Evolutionary conservation across 192 early-diverging fungal species (phyloP), one percentile per base, ranked within the genome.

Genomic region (Backusella morwellensis): DNA sequence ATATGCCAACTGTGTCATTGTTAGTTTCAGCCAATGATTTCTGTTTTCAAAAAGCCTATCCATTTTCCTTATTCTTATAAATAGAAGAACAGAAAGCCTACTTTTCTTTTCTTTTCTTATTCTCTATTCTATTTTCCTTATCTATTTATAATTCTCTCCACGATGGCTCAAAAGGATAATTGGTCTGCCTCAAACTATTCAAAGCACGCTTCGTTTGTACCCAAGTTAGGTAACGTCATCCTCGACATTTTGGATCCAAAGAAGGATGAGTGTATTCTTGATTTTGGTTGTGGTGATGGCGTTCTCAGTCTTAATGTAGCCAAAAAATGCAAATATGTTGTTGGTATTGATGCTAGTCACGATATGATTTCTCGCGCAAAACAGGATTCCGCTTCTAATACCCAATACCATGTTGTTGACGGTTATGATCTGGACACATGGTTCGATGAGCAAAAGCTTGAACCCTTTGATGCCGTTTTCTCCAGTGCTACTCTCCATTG

Each of bases 401-500:
- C 50, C 9, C 6, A n/a, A 21, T 84, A 81, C 21, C 76, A 69
- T 21, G 89, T 91, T n/a, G 78, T 87, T 35, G 86, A 92, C 76
- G 88, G 90, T 0, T 86, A 88, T 50, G 83, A 83, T 29, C 70
- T 93, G 15, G 21, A 47, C 1, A 75, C 38, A 29, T 85, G 84
- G 73, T 66, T 83, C 29, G 77, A 82, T 8, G 42, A 85, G 17
- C 68, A 70, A 70, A 68, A 86, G 15, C 72, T 80, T 21, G 75
- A 83, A 54, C n/a, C 78, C 15, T 92, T 93, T 82, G 92, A 93
- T 77, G 87, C 86, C 0, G 90, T 93, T 0, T 92, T 93, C 78
- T 89, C 90, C 1, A 92, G 86, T 75, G 92, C 91, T 26, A 91
- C 92, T 32, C 56, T 93, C 11, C 92, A 93, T 77, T 93, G 92